Base-by-base conservation (phyloP, 2,329 filamentous ascomycete genomes). In the Microcera coccophila region DNA sequence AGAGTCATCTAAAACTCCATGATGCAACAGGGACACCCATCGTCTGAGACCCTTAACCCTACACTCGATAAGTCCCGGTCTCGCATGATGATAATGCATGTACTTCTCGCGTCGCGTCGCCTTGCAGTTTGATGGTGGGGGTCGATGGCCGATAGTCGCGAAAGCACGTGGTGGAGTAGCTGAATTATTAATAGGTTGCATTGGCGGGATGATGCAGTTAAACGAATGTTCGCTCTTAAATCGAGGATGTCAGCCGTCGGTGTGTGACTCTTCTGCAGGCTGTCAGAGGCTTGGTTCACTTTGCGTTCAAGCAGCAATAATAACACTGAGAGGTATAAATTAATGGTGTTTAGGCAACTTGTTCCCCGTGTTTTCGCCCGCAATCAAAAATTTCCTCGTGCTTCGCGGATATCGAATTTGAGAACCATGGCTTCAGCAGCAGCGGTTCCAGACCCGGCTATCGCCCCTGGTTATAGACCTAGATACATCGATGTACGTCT, bases 401-500 rank as follows among this genome's bases (percentile, higher is more conserved):
- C 33, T 26, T 28, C 48, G 33, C 39, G 39, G 36, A 18, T 38
- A 18, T 41, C 44, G 36, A 36, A 39, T 16, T 41, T 55, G 35
- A 36, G 39, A 45, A 53, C 45, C 21, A 65, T 65, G 63, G 55
- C 57, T 45, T 54, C 59, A 21, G 42, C 49, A 31, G 36, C 47
- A 18, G 32, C 45, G n/a, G 42, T 36, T 34, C 31, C 42, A n/a
- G 53, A 50, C 41, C 42, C 48, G 21, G 37, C 43, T 32, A 41
- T 41, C 31, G 45, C 22, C 40, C 40, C 54, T 17, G 29, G 46
- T 31, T 66, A 67, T 44, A 55, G 47, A 11, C 77, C 78, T 10
- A 71, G 78, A 58, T 84, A 81, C 55, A 75, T 82, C 48, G 80
- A 84, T 76, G 80, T 83, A 69, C 58, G 74, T 48, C 12, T 28